Base-by-base conservation (phyloP, 2,329 filamentous ascomycete genomes). In the Exophiala xenobiotica region DNA sequence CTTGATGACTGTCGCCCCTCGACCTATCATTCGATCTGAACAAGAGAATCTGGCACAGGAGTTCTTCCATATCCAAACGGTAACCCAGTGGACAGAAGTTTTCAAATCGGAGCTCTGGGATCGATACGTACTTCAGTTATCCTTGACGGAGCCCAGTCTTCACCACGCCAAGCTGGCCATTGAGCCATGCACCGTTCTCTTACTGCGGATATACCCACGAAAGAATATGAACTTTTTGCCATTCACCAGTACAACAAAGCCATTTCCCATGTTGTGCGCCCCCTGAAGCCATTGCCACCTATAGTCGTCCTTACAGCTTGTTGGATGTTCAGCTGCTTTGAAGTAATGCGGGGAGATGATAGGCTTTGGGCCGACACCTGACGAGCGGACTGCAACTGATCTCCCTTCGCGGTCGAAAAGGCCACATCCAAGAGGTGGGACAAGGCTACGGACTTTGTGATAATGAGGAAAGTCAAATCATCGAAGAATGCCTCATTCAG, bases 221-320 rank as follows among this genome's bases (percentile, higher is more conserved):
- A 33, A 33, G 16, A 39, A 18, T 39, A 14, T 16, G 18, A 9
- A 39, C 35, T 9, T 16, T 20, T 39, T 19, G 14, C n/a, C 16
- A 18, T 39, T 20, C 35, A 39, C 14, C 35, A 39, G n/a, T 39
- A 39, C 18, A 39, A 39, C 35, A 39, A 39, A 20, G 35, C 35
- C 19, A 39, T 39, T 19, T 19, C n/a, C 19, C 19, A 39, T 16
- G 9, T 39, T 16, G 4, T 39, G 35, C 35, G 35, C 18, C 19
- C 35, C 9, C n/a, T 20, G 35, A 39, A 20, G 9, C n/a, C 35
- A 8, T 20, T 39, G 14, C n/a, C 35, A 6, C 16, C 4, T 14
- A 7, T 19, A 12, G 6, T 39, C 19, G 14, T 39, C 14, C 16
- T 39, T 14, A 16, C 19, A 18, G 35, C 14, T 16, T 39, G 35